Percentiles rank a stretch among this genome's conserved stretches.
Conservation (phyloP, 2,329 filamentous ascomycete genomes). For the Amauroascus niger region DNA sequence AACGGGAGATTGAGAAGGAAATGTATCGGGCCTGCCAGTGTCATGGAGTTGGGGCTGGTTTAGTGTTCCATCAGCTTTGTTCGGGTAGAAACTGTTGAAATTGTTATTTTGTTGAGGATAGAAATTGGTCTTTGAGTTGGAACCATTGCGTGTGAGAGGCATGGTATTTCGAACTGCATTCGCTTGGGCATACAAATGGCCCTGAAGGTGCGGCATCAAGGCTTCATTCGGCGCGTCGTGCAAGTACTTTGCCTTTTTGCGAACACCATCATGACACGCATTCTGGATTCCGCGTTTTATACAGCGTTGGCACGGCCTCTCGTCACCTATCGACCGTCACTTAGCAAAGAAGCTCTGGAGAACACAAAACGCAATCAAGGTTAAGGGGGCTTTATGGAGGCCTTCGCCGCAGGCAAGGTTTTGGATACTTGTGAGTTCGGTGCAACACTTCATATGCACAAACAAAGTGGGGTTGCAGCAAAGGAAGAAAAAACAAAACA, state of each 20-base stretch:
- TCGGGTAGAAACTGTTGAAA: slow-evolving; percentile 33
- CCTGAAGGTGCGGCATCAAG: slow-evolving; percentile 72
- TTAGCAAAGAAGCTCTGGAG: slow-evolving; percentile 19
- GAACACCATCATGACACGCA: slow-evolving; percentile 86
- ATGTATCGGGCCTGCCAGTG: slow-evolving; percentile 40
- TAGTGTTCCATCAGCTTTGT: slow-evolving; percentile 25
- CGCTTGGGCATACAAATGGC: slow-evolving; percentile 48
- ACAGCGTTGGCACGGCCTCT: slow-evolving; percentile 85
- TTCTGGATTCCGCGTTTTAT: slow-evolving; percentile 88
- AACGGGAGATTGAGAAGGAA: slow-evolving; percentile 60
- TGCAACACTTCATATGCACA: background rate
- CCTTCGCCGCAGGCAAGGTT: background rate
- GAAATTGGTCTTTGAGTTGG: slow-evolving; percentile 33
- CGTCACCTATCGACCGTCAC: slow-evolving; percentile 58
- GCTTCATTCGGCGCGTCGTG: slow-evolving; percentile 90
- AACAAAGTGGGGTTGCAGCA: background rate
- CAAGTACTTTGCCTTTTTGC: slow-evolving; percentile 98
- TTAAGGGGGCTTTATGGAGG: slow-evolving; percentile 1
- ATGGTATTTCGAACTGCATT: slow-evolving; percentile 30
- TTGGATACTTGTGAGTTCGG: background rate
- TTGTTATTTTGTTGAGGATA: slow-evolving; percentile 31
- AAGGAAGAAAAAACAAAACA: background rate
- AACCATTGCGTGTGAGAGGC: slow-evolving; percentile 22
- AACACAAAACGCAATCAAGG: slow-evolving; percentile 16
- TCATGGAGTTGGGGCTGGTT: slow-evolving; percentile 18